Conservation (phyloP, 2,329 filamentous ascomycete genomes). For the Penicillium sp. region DNA sequence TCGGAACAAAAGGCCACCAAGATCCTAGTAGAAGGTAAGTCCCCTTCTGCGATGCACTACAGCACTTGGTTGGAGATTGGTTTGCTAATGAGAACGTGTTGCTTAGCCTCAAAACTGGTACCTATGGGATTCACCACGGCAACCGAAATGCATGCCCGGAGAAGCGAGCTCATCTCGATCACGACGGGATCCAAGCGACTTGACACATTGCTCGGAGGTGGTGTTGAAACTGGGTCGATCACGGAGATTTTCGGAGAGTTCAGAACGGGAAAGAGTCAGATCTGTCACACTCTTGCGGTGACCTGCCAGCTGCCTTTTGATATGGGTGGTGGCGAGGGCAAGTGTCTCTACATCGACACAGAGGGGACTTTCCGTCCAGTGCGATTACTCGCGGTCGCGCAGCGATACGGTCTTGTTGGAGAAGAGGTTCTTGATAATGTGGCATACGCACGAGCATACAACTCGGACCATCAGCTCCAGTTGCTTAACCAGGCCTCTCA, state of each 20-base stretch:
- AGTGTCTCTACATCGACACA: constrained; percentile 97
- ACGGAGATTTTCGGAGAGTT: constrained; percentile 99
- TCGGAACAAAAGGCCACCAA: constrained; percentile 96
- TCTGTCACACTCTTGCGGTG: constrained; percentile 97
- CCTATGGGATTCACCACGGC: constrained; percentile 99
- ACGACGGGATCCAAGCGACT: constrained; percentile 97
- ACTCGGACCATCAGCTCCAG: constrained; percentile 95
- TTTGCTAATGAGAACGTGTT: constrained; percentile 9
- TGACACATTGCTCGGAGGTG: constrained; percentile 89
- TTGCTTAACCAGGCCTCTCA: constrained; percentile 90
- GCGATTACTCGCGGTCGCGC: constrained; percentile 83
- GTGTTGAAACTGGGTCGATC: constrained; percentile 94
- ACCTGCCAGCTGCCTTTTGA: constrained; percentile 97
- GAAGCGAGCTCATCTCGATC: constrained; percentile 96
- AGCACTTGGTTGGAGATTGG: neutral
- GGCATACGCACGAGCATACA: constrained; percentile 96
- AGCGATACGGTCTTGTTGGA: constrained; percentile 88
- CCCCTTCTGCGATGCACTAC: neutral
- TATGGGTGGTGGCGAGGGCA: constrained; percentile 97
- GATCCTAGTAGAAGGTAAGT: constrained; percentile 78
- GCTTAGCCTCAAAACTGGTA: constrained; percentile 82
- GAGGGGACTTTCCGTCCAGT: constrained; percentile 96
- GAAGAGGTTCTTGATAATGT: constrained; percentile 99
- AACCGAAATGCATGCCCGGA: constrained; percentile 96
- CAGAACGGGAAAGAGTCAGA: constrained; percentile 95